A percentile compares a stretch with the other conserved stretches of the same genome.
phyloP scores from a whole-genome alignment of 371 early-diverging fungal species.

The Actinomortierella wolfii region DNA sequence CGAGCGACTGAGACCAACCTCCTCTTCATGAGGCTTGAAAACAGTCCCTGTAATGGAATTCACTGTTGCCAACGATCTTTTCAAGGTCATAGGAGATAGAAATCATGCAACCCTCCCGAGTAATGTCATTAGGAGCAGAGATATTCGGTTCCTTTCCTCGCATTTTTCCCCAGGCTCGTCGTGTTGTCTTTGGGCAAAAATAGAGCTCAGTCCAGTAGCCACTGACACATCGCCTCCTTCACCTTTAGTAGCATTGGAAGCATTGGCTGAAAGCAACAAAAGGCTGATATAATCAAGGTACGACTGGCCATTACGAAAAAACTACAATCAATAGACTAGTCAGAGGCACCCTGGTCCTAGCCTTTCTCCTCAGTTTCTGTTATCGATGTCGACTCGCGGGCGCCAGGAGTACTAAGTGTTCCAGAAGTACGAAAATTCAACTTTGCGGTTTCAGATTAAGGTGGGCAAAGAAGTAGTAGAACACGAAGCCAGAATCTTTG shows the following conservation, averaged over 20 bases:
- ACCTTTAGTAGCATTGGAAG: neutral
- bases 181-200: no score
- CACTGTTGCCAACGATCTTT: slow-evolving; percentile 26
- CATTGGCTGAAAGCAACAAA: neutral
- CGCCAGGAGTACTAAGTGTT: no score
- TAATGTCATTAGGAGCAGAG: slow-evolving; percentile 16
- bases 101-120: slow-evolving; percentile 17
- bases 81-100: slow-evolving; percentile 30
- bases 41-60: slow-evolving; percentile 9
- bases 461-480: neutral
- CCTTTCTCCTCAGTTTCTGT: no score
- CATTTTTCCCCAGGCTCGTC: neutral
- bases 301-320: neutral
- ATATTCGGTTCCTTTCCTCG: neutral
- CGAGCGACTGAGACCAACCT: no score
- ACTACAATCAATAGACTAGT: neutral
- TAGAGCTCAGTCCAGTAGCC: no score
- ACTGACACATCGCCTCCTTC: neutral
- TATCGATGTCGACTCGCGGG: no score
- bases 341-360: no score
- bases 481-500: neutral
- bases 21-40: neutral
- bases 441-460: no score
- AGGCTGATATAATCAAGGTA: neutral
- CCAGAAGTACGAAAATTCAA: no score